Evolutionary conservation across 2,329 filamentous ascomycete genomes (phyloP).

Genomic region (Trichoderma sp.): DNA sequence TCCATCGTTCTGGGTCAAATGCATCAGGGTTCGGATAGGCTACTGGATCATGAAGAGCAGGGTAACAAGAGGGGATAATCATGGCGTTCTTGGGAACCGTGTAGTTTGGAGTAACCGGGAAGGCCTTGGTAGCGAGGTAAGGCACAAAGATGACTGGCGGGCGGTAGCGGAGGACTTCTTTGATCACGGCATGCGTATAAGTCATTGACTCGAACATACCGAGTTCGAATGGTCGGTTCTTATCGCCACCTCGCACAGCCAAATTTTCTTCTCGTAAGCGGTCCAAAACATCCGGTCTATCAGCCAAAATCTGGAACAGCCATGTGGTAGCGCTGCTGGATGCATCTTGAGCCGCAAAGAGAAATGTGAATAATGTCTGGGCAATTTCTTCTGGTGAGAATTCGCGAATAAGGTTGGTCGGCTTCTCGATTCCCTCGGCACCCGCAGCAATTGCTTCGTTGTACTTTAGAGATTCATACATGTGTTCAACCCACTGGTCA

Average conservation of each 20-base stretch:
- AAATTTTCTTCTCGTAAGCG: conserved; percentile 15
- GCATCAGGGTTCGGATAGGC: conserved; percentile 10
- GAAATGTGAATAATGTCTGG: conserved; percentile 19
- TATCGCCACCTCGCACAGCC: conserved; percentile 9
- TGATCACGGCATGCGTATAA: conserved; percentile 18
- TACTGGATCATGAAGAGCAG: conserved; percentile 13
- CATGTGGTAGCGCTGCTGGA: conserved; percentile 21
- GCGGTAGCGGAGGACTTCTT: conserved; percentile 18
- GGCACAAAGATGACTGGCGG: conserved; percentile 21
- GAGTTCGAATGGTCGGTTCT: conserved; percentile 1
- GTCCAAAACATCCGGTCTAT: conserved; percentile 18
- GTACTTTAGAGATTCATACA: conserved; percentile 7
- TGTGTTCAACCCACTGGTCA: conserved; percentile 19
- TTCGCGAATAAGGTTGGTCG: conserved; percentile 20
- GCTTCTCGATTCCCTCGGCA: conserved; percentile 7
- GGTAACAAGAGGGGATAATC: conserved; percentile 18
- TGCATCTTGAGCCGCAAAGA: conserved; percentile 22
- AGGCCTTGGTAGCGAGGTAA: conserved; percentile 9
- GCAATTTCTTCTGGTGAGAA: conserved; percentile 18
- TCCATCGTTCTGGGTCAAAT: conserved; percentile 17
- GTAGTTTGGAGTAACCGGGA: conserved; percentile 16
- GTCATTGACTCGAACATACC: conserved; percentile 15
- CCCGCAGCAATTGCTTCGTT: conserved; percentile 13
- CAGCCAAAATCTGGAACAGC: conserved; percentile 22
- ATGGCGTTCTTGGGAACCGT: conserved; percentile 21